Base-by-base conservation (phyloP, 2,329 filamentous ascomycete genomes). In the Trichoderma brevicompactum region DNA sequence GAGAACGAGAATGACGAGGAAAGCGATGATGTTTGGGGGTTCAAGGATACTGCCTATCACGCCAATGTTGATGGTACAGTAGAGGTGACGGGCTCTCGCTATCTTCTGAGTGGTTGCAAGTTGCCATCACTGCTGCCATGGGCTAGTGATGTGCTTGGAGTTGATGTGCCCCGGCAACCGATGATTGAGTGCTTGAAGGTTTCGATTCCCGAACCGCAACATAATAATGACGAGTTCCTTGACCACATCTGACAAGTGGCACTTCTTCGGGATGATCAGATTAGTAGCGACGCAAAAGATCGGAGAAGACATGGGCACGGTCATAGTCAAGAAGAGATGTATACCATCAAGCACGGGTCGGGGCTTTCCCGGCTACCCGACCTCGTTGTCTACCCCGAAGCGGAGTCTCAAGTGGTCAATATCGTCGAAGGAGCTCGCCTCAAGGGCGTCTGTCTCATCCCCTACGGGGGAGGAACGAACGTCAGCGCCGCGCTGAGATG, bases 251-350 rank as follows among this genome's bases (percentile, higher is more conserved):
- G 38, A n/a, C 53, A 56, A 23, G 23, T 23, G 6, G 48, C 34
- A 7, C 48, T 34, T 32, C 53, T 56, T 28, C 34, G 36, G 28
- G 36, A 56, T 5, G 53, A 56, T 13, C 53, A 56, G 17, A 40
- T 56, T 3, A 56, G 53, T 19, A 12, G 40, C 15, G 53, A 56
- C 5, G 36, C 48, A 23, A 50, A 34, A 34, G 28, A n/a, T 13
- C 23, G 48, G 48, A 50, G 48, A 19, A 32, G 55, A 34, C 55
- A 59, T 32, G 46, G 59, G 13, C 59, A 63, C 3, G 59, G 59
- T 2, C 59, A 63, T 12, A 53, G 48, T 3, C 44, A 53, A 28
- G 46, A 63, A n/a, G 59, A 63, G 17, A 63, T 63, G 59, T 63
- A 53, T n/a, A 48, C 15, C 46, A 43, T 44, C 7, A 63, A 63